Base-by-base conservation (phyloP, 148 eudicot genomes). In the Rhododendron mucronatum region DNA sequence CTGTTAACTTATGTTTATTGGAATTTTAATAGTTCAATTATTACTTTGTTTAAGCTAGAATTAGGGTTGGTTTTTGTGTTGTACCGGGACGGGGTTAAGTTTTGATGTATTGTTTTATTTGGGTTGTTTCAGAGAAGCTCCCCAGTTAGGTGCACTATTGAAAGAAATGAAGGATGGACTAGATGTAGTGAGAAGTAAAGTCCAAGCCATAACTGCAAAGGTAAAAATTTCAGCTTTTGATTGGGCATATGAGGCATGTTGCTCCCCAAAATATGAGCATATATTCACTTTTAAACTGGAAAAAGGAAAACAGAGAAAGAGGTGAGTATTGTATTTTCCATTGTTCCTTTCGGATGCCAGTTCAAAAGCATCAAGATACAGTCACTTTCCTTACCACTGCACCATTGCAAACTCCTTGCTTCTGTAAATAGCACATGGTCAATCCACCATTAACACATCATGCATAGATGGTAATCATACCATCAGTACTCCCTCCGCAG, bases 111-210 rank as follows among this genome's bases (percentile, higher is more conserved):
- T 67, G 78, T 48, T 65, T 74, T 35, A 13, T 57, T n/a, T 65
- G 51, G 37, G 48, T 67, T 53, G 26, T 82, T 87, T 39, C 91
- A 96, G 98, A 85, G 98, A 96, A 84, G 91, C 90, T 81, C 95
- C 98, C 12, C 95, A 93, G 63, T 85, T 96, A 61, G 88, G 91
- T 39, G 82, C 87, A 10, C 88, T 95, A 75, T 85, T 96, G 86
- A 94, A 94, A 88, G 98, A 96, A 84, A 93, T 96, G 95, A 96
- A 89, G 88, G 90, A 88, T 44, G 98, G 99, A 71, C 90, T 96
- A 86, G 98, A 96, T 88, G 86, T 16, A 28, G 91, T 96, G 69
- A 94, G 90, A 21, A 86, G 83, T 81, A 95, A 95, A 89, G 92
- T 95, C 81, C 91, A 90, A 86, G 89, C 86, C 82, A 89, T 95